Base-by-base conservation (phyloP, 257 asterid genomes). In the Cinchona pubescens region DNA sequence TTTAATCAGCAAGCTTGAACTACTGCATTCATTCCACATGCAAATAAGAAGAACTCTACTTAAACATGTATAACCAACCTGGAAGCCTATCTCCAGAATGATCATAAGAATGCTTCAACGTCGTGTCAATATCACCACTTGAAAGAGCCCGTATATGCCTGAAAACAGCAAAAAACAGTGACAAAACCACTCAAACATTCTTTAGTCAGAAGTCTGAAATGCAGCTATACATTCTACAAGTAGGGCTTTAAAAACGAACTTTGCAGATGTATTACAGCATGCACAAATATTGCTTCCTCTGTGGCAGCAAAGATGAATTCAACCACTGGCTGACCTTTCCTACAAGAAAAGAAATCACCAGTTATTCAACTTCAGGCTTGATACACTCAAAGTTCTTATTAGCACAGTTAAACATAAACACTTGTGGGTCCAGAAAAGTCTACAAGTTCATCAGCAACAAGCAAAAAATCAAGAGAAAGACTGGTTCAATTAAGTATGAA, bases 281-380 rank as follows among this genome's bases (percentile, higher is more conserved):
- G 99, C 79, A 90, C 98, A 63, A 90, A 95, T 77, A 95, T 87
- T 68, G 99, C 88, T 82, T 95, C 99, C 82, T 95, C 98, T 0
- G 98, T 87, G 51, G 97, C 97, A 58, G 95, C 88, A 88, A 95
- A 95, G 80, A 95, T 82, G 84, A 92, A 92, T 86, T 95, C 99
- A 45, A 87, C 86, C 85, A 95, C 96, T 73, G 97, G 99, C 79
- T 95, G 97, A 59, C 96, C 98, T 85, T 86, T 91, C 96, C 99
- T 95, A 80, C 88, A 89, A 74, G 67, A 72, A 78, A 80, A 83
- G 74, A 83, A 80, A 80, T 13, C 64, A 74, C 27, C 18, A 80
- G 69, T 74, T 68, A 76, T 46, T 32, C 51, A 79, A 73, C 65
- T 43, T 72, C 73, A 78, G 77, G 76, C 77, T 83, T 29, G 19